Evolutionary conservation across 768 basidiomycete species (phyloP), one percentile per base, ranked within the genome.

Genomic region (Boletus insuetus): DNA sequence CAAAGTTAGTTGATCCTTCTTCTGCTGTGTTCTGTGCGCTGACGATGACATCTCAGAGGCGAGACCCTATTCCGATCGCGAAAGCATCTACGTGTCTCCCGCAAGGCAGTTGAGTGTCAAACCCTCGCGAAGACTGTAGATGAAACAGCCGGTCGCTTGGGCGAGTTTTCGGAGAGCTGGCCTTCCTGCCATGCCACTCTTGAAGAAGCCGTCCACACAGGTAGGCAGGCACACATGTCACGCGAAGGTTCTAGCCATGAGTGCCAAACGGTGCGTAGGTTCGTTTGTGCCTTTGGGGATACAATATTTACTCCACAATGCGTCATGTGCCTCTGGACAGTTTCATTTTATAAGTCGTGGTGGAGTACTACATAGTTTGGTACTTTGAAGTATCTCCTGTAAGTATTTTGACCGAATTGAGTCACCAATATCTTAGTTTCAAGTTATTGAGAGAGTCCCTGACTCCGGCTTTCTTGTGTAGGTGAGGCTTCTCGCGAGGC

Each of bases 111-210:
- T 4, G 29, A 29, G 29, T 9, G 32, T 49, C 19, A 64, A 61
- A 42, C 64, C 64, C 39, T 60, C 65, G 40, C 61, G 53, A 40
- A 60, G 64, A 20, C 43, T 66, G 44, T 65, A 65, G 51, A 41
- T 41, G 26, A 44, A 14, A 3, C 44, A 45, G 9, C 12, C 19
- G 11, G 39, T 26, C 20, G 40, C 22, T 38, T 43, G 51, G 41
- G 29, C 26, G 17, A 29, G 51, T 59, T 6, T 37, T 41, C 11
- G 9, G 26, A 29, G 1, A 29, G 26, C 8, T 26, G 26, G 26
- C 26, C 26, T 19, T 7, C 14, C 14, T 14, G 34, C 34, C 34
- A 35, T 4, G n/a, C n/a, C 22, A 24, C 22, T n/a, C n/a, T n/a
- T 4, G 9, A 16, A 17, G 38, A 38, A 14, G 17, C 38, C 26